Conservation (phyloP, 2,329 filamentous ascomycete species). For the Trichoderma pleuroti region DNA sequence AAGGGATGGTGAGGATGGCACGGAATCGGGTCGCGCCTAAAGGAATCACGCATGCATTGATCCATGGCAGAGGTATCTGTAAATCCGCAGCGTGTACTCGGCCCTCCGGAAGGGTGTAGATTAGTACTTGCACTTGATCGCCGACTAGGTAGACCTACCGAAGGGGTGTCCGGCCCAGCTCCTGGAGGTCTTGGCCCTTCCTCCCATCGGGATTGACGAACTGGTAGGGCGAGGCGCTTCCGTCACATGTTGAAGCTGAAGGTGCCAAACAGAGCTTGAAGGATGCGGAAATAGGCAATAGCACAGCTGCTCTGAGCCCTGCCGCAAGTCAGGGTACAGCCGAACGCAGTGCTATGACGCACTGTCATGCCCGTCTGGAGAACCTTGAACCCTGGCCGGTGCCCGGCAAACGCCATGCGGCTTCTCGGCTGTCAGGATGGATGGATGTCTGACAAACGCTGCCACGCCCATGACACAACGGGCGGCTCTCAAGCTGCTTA, state of each 20-base stretch:
- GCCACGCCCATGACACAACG: neutral
- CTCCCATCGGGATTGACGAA: neutral
- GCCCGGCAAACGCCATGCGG: neutral
- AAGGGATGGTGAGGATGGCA: neutral
- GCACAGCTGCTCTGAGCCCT: neutral
- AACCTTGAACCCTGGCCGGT: neutral
- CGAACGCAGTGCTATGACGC: slow-evolving; percentile 6
- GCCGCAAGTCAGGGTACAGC: neutral
- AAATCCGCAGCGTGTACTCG: neutral
- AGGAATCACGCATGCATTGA: neutral
- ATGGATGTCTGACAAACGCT: neutral
- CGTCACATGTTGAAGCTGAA: slow-evolving; percentile 13
- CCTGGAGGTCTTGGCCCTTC: neutral
- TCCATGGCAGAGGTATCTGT: neutral
- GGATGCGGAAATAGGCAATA: slow-evolving; percentile 7
- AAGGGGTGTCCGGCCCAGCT: neutral
- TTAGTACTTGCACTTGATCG: neutral
- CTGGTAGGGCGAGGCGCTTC: neutral
- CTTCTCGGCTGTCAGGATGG: neutral
- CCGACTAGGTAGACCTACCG: neutral
- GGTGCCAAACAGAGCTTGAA: slow-evolving; percentile 9
- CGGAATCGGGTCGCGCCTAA: slow-evolving; percentile 12
- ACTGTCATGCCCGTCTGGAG: neutral
- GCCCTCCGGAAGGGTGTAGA: neutral
- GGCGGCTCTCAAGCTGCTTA: neutral